Percentiles rank a stretch among this genome's conserved stretches.
Conservation (phyloP, 805 yeast genomes). For the Gaillardinia entomophila region DNA sequence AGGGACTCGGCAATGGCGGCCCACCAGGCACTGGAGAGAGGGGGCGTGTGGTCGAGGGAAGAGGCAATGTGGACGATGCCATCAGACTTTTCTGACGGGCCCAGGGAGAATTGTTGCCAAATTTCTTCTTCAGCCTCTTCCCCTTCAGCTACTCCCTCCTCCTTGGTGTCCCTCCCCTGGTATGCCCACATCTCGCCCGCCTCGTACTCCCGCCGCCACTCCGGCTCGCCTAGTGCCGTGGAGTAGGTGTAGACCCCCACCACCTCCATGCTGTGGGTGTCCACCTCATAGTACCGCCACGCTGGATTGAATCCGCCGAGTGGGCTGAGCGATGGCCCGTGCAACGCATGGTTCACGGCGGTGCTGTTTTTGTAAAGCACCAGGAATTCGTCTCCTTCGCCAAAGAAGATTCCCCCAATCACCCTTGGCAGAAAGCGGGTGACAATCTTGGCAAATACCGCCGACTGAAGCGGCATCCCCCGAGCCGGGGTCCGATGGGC, state of each 20-base stretch:
- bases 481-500: conserved; percentile 3
- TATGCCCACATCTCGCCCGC: no score
- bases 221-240: conserved; percentile 4
- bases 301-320: conserved; percentile 4
- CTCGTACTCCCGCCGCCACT: conserved; percentile 4
- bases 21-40: no score
- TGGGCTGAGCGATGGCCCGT: conserved; percentile 4
- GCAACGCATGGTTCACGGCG: conserved; percentile 3
- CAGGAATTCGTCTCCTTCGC: conserved; percentile 2
- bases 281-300: conserved; percentile 5
- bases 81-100: no score
- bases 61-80: no score
- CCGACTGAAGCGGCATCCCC: conserved; percentile 2
- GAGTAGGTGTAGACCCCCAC: conserved; percentile 3
- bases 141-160: no score
- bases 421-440: conserved; percentile 4
- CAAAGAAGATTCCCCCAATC: conserved; percentile 5
- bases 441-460: conserved; percentile 2
- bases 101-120: no score
- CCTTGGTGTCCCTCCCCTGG: no score
- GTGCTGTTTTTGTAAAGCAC: conserved; percentile 3
- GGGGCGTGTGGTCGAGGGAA: no score
- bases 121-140: no score
- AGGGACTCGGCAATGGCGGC: no score
- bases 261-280: conserved; percentile 1